Evolutionary conservation across 345 rosid genomes (phyloP), one percentile per base, ranked within the genome.

Genomic region (Lepidium sativum): DNA sequence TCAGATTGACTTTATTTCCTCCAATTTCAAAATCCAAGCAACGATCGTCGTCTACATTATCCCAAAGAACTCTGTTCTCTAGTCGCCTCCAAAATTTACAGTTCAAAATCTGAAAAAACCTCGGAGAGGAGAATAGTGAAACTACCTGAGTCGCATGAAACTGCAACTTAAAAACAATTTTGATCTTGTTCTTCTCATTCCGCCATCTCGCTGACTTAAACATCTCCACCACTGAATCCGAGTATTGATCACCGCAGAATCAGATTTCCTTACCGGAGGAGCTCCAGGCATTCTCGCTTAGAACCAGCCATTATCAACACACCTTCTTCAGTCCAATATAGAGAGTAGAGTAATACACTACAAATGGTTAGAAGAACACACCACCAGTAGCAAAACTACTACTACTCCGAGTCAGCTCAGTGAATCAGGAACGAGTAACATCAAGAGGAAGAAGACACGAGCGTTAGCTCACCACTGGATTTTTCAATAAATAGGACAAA

Each of bases 111-210:
- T 18, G 32, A 6, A 4, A 16, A 32, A 17, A 43, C 0, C 1
- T 44, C 17, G 2, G 49, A 34, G 44, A 31, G 7, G n/a, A 52
- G 17, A 6, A 21, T 8, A 60, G 11, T 6, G 29, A 21, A 21
- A 7, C 21, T 60, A 90, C 99, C 96, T 90, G 96, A 73, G 97
- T 94, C 15, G 84, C 96, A 71, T 85, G 99, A 73, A 94, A 88
- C 82, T 86, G 91, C 74, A 94, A 68, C 69, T 79, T 82, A 85
- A 90, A 88, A 20, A 88, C 83, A 25, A 79, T 73, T 80, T 86
- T 88, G 91, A 94, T 76, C 84, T 82, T 90, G 74, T 72, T 83
- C 92, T 82, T 88, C 70, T 86, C 86, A 63, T 79, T 85, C 70
- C 87, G 73, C 96, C 97, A 85, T 78, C 91, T 80, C 72, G 76